Conservation (phyloP, 2,329 filamentous ascomycete species). For the Lanzia echinophila region DNA sequence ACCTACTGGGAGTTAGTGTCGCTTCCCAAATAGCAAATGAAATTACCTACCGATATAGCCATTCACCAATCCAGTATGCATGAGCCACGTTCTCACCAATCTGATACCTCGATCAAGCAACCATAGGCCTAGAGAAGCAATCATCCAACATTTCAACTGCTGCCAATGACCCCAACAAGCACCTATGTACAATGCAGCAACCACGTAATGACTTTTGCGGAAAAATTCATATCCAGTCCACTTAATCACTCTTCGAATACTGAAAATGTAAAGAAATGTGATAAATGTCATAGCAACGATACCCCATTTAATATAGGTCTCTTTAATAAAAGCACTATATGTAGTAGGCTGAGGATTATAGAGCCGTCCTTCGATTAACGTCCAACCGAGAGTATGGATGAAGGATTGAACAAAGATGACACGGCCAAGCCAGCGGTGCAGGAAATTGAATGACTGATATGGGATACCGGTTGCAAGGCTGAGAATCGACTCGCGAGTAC, state of each 20-base stretch:
- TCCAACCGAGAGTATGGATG: conserved; percentile 67
- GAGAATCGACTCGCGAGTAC: conserved; percentile 63
- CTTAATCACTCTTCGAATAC: conserved; percentile 51
- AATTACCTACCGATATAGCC: conserved; percentile 36
- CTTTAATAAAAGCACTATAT: conserved; percentile 49
- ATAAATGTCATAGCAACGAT: conserved; percentile 58
- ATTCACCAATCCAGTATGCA: conserved; percentile 52
- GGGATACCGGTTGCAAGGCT: conserved; percentile 65
- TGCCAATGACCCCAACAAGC: conserved; percentile 72
- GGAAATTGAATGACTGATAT: conserved; percentile 71
- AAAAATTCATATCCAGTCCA: conserved; percentile 72
- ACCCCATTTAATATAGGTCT: conserved; percentile 69
- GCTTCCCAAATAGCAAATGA: conserved; percentile 12
- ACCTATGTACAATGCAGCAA: conserved; percentile 68
- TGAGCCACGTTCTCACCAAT: conserved; percentile 47
- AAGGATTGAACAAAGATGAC: conserved; percentile 62
- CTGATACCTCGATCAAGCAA: conserved; percentile 56
- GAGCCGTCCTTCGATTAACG: conserved; percentile 55
- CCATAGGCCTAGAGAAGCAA: conserved; percentile 49
- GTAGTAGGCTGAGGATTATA: conserved; percentile 65
- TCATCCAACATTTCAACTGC: conserved; percentile 55
- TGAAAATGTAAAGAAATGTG: conserved; percentile 53
- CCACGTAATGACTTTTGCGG: conserved; percentile 58
- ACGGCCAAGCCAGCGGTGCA: conserved; percentile 70
- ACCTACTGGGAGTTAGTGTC: neutral